Evolutionary conservation across 805 yeast genomes (phyloP).

Genomic region (Metschnikowia noctiluminum): DNA sequence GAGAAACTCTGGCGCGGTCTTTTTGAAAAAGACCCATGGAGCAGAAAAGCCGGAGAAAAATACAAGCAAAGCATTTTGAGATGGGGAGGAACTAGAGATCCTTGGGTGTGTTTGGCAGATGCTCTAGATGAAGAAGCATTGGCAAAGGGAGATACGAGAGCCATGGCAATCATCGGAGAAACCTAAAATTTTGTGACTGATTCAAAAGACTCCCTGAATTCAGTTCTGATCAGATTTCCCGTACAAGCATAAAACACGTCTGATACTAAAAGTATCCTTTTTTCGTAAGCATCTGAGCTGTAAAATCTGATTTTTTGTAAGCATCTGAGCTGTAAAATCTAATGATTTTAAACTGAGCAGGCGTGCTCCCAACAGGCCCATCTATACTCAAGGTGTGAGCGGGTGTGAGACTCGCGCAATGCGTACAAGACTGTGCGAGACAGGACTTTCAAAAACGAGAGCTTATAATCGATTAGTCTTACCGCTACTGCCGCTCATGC

Average conservation of each 20-base stretch:
- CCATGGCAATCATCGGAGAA: slow-evolving; percentile 51
- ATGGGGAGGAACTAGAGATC: slow-evolving; percentile 94
- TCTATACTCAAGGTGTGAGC: too few species aligned
- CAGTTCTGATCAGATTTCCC: too few species aligned
- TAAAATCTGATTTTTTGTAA: too few species aligned
- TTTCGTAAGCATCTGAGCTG: too few species aligned
- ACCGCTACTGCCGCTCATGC: background rate
- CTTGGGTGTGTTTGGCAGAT: slow-evolving; percentile 82
- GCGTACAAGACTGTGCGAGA: background rate
- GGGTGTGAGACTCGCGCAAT: too few species aligned
- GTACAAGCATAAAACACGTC: too few species aligned
- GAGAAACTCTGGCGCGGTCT: slow-evolving; percentile 75
- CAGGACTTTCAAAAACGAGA: background rate
- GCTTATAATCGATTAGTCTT: too few species aligned
- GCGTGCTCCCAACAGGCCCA: too few species aligned
- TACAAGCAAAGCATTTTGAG: slow-evolving; percentile 66
- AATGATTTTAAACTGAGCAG: too few species aligned
- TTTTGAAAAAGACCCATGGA: slow-evolving; percentile 68
- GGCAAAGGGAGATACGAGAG: slow-evolving; percentile 61
- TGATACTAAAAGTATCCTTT: too few species aligned
- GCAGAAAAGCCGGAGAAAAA: slow-evolving; percentile 68
- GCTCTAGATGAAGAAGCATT: slow-evolving; percentile 65
- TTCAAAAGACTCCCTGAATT: too few species aligned
- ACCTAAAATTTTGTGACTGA: background rate
- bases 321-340: too few species aligned